Evolutionary conservation across 148 eudicot genomes (phyloP), one percentile per base, ranked within the genome.

Genomic region (Gaultheria prostrata): DNA sequence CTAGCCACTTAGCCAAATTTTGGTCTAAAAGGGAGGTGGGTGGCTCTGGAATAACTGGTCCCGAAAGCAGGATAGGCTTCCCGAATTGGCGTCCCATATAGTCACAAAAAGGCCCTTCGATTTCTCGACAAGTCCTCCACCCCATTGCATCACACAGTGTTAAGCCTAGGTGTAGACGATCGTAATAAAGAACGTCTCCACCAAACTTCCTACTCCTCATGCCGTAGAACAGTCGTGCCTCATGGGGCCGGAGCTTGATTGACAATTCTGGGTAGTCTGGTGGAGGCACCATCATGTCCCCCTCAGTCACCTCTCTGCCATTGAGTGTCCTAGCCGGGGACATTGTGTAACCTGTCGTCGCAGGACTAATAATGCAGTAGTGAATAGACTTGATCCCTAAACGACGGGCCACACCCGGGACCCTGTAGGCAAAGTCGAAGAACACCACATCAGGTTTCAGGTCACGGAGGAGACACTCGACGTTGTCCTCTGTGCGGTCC

Each of bases 361-460:
- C 45, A 8, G 84, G 50, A 70, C 4, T 72, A 4, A 65, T 4
- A 1, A 33, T 24, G 77, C 54, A 20, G 32, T 82, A 86, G 18
- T 21, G 35, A 4, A 82, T 12, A 0, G 85, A 69, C 49, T 50
- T 70, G 65, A 71, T 77, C 14, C 82, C 74, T 4, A 82, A 32
- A 35, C 76, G 26, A 0, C 53, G 32, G 7, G 85, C 79, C 79
- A 86, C 1, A 1, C 8, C 28, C 4, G 87, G 82, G 8, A 82
- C 1, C 87, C 82, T 77, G 0, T 82, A 51, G 30, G 84, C 12
- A 43, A 82, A 76, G 39, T 85, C 78, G 1, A 86, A 86, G 61
- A 86, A 77, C 13, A 77, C 71, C 8, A 67, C 53, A 28, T 82
- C 82, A 8, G 77, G 79, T 75, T 54, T 82, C 20, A 82, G 85